A percentile compares a stretch with the other conserved stretches of the same genome.
These are phyloP conservation scores for Trichoderma harzianum DNA, from an alignment of 2,329 filamentous ascomycete species.

Conservation along the genomic window DNA sequence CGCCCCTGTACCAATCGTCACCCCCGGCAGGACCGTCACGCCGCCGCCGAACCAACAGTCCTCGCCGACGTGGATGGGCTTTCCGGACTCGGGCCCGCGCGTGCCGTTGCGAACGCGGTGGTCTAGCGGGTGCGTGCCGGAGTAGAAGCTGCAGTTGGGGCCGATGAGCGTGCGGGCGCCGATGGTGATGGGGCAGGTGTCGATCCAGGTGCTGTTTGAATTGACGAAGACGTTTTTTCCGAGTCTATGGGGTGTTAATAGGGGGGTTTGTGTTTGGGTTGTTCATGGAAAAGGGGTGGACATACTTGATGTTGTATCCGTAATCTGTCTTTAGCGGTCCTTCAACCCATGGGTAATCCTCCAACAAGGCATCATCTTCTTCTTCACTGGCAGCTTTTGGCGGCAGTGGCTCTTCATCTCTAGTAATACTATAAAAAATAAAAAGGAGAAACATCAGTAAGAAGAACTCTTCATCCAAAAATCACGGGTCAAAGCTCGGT, in stretches of 20 bases:
- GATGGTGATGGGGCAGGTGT: constrained; percentile 71
- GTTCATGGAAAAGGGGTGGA: neutral
- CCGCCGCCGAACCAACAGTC: constrained; percentile 80
- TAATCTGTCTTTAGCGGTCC: constrained; percentile 70
- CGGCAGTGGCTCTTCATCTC: constrained; percentile 61
- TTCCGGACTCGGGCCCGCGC: constrained; percentile 70
- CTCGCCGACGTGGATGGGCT: constrained; percentile 70
- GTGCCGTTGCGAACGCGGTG: constrained; percentile 70
- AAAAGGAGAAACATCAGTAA: neutral
- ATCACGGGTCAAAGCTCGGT: neutral
- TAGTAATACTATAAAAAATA: neutral
- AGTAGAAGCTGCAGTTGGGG: constrained; percentile 73
- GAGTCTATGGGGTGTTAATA: constrained; percentile 52
- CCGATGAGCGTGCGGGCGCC: constrained; percentile 76
- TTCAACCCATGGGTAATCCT: constrained; percentile 64
- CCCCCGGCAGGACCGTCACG: constrained; percentile 67
- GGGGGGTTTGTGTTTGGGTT: neutral
- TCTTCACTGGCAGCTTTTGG: constrained; percentile 51
- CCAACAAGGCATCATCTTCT: constrained; percentile 62
- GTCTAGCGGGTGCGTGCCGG: constrained; percentile 73
- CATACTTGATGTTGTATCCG: constrained; percentile 67
- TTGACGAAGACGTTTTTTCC: constrained; percentile 73
- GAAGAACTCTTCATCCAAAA: neutral
- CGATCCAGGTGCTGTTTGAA: constrained; percentile 70
- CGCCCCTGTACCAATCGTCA: constrained; percentile 71